Evolutionary conservation across 106 monocot genomes (phyloP), one percentile per base, ranked within the genome.

Genomic region (Platanthera zijinensis): DNA sequence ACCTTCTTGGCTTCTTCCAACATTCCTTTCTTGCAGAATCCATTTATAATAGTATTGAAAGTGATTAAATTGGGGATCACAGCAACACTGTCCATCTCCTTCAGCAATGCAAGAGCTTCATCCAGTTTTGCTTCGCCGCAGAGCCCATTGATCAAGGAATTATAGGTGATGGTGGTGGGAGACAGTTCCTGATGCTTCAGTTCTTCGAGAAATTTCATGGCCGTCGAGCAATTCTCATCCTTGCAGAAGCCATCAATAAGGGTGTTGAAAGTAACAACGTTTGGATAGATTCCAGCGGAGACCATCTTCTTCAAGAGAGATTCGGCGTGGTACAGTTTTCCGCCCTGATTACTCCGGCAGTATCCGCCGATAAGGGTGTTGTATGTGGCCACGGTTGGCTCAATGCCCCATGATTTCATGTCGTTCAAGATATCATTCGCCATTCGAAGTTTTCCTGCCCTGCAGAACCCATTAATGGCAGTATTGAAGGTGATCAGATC

Each of bases 21-120:
- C 94, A 85, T 83, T 73, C 86, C 90, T 69, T 88, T 92, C 88
- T 94, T 99, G 74, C 92, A 99, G 69, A 85, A 94, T 12, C 99
- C 99, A 78, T 90, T 89, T 30, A 90, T 68, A 14, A 99, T 74
- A 11, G 63, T 79, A 80, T 92, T 94, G 63, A 86, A 92, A 59
- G 86, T 94, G 52, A 89, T 56, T 67, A 90, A 61, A 88, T 85
- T 90, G 0, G 94, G 86, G 28, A 76, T 64, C 59, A 88, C 25
- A 68, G 67, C 63, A 13, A 6, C 51, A 3, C 39, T 63, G 78
- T 87, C 80, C 90, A 93, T 91, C 78, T 93, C 89, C 52, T 78
- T 67, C 50, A 93, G 54, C 79, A 94, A 81, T 49, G 25, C 50
- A 8, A 84, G 48, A 10, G 85, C 91, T 69, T 89, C 80, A 0